These are phyloP conservation scores for Leccinellum albellum DNA, from an alignment of 768 basidiomycete species.

Conservation along the genomic window DNA sequence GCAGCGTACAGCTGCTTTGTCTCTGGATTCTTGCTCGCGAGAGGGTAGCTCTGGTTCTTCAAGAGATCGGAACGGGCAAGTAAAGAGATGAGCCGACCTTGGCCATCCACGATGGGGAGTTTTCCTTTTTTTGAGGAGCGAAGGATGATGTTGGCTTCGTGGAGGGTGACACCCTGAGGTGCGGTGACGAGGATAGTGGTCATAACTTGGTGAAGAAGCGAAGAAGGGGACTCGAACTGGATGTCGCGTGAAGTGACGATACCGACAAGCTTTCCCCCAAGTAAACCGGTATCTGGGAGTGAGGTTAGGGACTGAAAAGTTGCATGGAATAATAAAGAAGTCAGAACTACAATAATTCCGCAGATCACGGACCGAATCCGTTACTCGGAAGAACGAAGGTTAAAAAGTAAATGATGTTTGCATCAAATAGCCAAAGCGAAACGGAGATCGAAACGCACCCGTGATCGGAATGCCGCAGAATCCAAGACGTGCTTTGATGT, in stretches of 20 bases:
- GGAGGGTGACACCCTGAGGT: conserved; percentile 80
- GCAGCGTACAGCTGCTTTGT: conserved; percentile 97
- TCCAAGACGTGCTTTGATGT: conserved; percentile 87
- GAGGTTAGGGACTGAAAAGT: conserved; percentile 18
- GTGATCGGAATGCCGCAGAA: conserved; percentile 98
- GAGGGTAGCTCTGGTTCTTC: conserved; percentile 95
- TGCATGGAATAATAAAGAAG: neutral
- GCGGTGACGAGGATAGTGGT: conserved; percentile 86
- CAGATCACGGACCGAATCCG: conserved; percentile 70
- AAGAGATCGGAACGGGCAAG: conserved; percentile 95
- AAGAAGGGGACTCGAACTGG: conserved; percentile 75
- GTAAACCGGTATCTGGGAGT: conserved; percentile 63
- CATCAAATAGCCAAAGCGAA: conserved; percentile 37
- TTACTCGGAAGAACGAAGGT: conserved; percentile 91
- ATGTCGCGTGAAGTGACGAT: conserved; percentile 96
- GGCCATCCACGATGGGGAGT: conserved; percentile 73
- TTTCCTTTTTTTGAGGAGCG: conserved; percentile 98
- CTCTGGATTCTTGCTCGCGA: conserved; percentile 86
- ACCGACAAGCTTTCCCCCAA: conserved; percentile 91
- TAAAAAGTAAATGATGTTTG: conserved; percentile 39
- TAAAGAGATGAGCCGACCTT: conserved; percentile 71
- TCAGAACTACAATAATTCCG: conserved; percentile 44
- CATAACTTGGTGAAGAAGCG: conserved; percentile 81
- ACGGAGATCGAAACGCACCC: conserved; percentile 52
- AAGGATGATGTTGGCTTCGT: conserved; percentile 90